These are phyloP conservation scores for Chrysopogon serrulatus DNA, from an alignment of 176 grass and related monocot species.

Conservation along the genomic window DNA sequence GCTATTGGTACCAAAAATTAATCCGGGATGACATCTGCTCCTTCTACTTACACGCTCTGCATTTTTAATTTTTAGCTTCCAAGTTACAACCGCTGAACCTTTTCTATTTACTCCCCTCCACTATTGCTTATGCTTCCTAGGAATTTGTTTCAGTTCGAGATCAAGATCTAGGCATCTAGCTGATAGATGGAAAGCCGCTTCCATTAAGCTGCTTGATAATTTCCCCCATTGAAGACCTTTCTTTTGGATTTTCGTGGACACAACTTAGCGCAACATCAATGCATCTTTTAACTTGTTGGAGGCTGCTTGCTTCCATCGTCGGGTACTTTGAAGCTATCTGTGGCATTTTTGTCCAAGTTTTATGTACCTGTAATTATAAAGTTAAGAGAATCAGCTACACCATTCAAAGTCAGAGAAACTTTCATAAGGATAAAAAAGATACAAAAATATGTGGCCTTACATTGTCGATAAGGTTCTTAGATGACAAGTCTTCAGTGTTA, in stretches of 20 bases:
- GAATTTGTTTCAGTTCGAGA: neutral
- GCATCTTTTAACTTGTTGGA: slow-evolving; percentile 21
- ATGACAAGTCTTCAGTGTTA: neutral
- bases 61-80: neutral
- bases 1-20: neutral
- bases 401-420: neutral
- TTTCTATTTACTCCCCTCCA: neutral
- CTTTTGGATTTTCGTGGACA: neutral
- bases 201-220: neutral
- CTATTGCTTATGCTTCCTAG: neutral
- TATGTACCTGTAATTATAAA: neutral
- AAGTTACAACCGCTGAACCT: neutral
- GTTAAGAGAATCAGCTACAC: neutral
- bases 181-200: neutral
- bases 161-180: neutral
- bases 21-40: neutral
- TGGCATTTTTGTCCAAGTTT: neutral
- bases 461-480: neutral
- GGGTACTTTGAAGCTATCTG: slow-evolving; percentile 22
- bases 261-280: slow-evolving; percentile 6
- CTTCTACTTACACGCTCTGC: neutral
- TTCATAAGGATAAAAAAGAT: neutral
- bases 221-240: neutral
- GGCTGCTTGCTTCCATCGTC: neutral
- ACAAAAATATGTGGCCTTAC: neutral